phyloP scores from a whole-genome alignment of 305 asterid species.

The Fraxinus latifolia region DNA sequence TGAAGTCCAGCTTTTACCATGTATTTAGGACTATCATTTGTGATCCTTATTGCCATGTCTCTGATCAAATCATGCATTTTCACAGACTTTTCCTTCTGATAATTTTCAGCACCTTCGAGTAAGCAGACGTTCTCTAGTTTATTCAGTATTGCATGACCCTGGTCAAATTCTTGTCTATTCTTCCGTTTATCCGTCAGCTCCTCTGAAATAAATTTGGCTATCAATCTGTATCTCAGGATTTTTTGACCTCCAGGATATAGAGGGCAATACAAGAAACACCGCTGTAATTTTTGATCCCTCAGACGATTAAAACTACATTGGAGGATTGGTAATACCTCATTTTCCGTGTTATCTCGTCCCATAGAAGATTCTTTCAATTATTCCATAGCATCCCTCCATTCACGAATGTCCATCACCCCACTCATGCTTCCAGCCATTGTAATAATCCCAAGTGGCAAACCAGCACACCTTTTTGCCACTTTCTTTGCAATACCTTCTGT shows the following conservation, averaged over 20 bases:
- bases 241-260: slow-evolving; percentile 23
- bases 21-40: slow-evolving; percentile 3
- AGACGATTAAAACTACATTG: slow-evolving; percentile 12
- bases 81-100: not conserved
- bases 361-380: slow-evolving; percentile 11
- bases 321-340: slow-evolving; percentile 14
- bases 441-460: slow-evolving; percentile 18
- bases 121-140: slow-evolving; percentile 21
- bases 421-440: slow-evolving; percentile 26
- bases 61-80: slow-evolving; percentile 31
- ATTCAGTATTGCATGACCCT: slow-evolving; percentile 24
- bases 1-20: slow-evolving; percentile 20
- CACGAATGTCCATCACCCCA: slow-evolving; percentile 19
- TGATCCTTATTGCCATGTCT: slow-evolving; percentile 22
- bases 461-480: slow-evolving; percentile 14
- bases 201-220: slow-evolving; percentile 2
- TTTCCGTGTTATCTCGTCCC: slow-evolving; percentile 9
- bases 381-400: slow-evolving; percentile 15
- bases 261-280: slow-evolving; percentile 1
- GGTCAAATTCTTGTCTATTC: slow-evolving; percentile 13
- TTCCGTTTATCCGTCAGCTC: slow-evolving; percentile 14
- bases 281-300: not conserved
- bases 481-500: not conserved
- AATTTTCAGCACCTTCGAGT: not conserved
- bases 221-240: slow-evolving; percentile 17